Evolutionary conservation across 2,329 filamentous ascomycete species (phyloP), one percentile per base, ranked within the genome.

Genomic region (Stachybotrys chartarum): DNA sequence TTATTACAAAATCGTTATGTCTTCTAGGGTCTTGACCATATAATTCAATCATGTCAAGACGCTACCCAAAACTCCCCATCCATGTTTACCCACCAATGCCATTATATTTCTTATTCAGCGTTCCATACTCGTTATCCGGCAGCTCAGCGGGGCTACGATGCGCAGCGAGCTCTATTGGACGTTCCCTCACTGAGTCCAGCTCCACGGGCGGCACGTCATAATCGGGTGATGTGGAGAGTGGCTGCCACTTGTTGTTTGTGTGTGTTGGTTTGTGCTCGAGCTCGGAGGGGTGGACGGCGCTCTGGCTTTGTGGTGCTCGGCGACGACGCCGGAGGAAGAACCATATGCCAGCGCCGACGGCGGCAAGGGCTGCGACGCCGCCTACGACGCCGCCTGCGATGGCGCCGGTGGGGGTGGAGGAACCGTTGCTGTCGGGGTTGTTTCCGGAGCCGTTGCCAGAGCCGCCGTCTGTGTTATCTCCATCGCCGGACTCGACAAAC

Each of bases 401-500:
- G 45, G 45, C 45, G 8, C 45, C 45, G 45, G 17, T n/a, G n/a
- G 45, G 45, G 39, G n/a, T n/a, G 11, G 39, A 44, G 11, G 39
- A 44, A 12, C 39, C 39, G 5, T n/a, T 44, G 39, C n/a, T 47
- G 45, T 47, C 7, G 45, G n/a, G 45, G 7, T n/a, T 8, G 45
- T 10, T 10, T 42, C 35, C 35, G 45, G n/a, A 24, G 16, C 18
- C 16, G 11, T 47, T 17, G 7, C 18, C 45, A 12, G 16, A n/a
- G 45, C 45, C 45, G 18, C 17, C 45, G 10, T 17, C 16, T 24
- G 16, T 14, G 45, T 47, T n/a, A 6, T 47, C 45, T 24, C 16
- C 16, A 8, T 12, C 3, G 45, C 7, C 45, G 10, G 16, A n/a
- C 10, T 47, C 35, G 35, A 42, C 35, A 16, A 71, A 67, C 3